Base-by-base conservation (phyloP, 208 protist species). In the Herpetomonas tarakana region DNA sequence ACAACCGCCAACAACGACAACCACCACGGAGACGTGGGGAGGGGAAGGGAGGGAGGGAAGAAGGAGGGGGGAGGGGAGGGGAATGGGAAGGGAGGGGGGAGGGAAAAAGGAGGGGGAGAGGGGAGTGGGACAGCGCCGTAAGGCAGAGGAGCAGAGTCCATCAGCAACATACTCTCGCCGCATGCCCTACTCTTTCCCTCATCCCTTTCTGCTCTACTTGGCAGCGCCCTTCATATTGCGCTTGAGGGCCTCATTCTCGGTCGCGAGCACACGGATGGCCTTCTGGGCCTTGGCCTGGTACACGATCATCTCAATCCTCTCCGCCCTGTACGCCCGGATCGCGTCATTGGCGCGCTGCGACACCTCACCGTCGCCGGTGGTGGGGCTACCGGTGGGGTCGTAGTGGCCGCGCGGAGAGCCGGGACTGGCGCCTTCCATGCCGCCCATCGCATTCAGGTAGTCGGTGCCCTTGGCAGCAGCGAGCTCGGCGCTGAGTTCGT, bases 281-380 rank as follows among this genome's bases (percentile, higher is more conserved):
- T 82, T 77, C 47, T 75, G 74, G 2, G 87, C 74, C 71, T 86
- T 87, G 19, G 52, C 68, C 65, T 93, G 83, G 62, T 93, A 93
- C 24, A 86, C 64, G 38, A 85, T 78, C 30, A 87, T 64, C 38
- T 93, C 87, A 35, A 67, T 24, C 0, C 78, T 72, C 62, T 93
- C 87, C 51, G 74, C 57, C 18, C 76, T 74, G 21, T 82, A 68
- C 11, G 69, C 71, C 16, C 70, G 71, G 30, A 93, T 73, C 53
- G 64, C 47, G 47, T 63, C 58, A 41, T 78, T 57, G 2, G 74
- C 64, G 44, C 79, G 63, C 0, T 75, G 54, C 58, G 74, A 63
- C n/a, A 66, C 67, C 50, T 65, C 62, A 12, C 64, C 56, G 30
- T 72, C 46, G 11, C 35, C n/a, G 16, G 51, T 24, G 28, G 50